phyloP scores from a whole-genome alignment of 106 monocot species.

The Apostasia shenzhenica region DNA sequence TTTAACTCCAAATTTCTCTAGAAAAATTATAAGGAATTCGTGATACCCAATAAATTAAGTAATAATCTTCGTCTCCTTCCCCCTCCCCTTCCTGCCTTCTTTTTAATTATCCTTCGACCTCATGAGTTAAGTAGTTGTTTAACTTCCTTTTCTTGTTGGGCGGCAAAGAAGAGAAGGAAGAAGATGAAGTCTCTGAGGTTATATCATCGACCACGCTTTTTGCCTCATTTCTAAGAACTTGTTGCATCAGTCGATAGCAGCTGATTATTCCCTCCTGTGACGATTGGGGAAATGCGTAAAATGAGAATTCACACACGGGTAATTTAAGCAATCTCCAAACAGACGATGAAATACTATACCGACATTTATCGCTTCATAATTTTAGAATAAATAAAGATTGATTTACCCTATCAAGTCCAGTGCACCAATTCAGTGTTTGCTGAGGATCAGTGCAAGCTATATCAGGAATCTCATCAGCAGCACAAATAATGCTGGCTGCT shows the following conservation, averaged over 20 bases:
- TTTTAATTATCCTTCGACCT: not conserved
- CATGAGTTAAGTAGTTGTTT: slow-evolving; percentile 7
- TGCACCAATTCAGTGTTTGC: slow-evolving; percentile 41
- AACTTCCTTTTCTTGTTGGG: slow-evolving; percentile 55
- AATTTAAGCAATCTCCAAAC: not conserved
- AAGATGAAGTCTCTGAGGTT: slow-evolving; percentile 27
- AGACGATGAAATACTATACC: not conserved
- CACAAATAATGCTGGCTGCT: slow-evolving; percentile 57
- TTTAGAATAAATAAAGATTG: not conserved
- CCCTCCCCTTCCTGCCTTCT: no score
- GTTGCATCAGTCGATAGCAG: slow-evolving; percentile 54
- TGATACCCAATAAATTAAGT: slow-evolving; percentile 7
- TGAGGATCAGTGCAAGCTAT: slow-evolving; percentile 25
- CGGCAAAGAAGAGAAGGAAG: slow-evolving; percentile 17
- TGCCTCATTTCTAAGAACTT: slow-evolving; percentile 13
- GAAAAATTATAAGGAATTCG: slow-evolving; percentile 26
- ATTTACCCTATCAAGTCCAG: slow-evolving; percentile 49
- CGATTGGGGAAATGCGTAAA: not conserved
- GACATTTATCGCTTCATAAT: not conserved
- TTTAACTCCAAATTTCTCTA: slow-evolving; percentile 23
- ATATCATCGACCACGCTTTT: slow-evolving; percentile 20
- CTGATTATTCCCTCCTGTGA: slow-evolving; percentile 45
- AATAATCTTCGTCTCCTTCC: no score
- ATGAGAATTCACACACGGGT: not conserved
- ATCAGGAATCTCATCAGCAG: slow-evolving; percentile 30